These are phyloP conservation scores for Mycotypha africana DNA, from an alignment of 371 early-diverging fungal species.

Conservation along the genomic window DNA sequence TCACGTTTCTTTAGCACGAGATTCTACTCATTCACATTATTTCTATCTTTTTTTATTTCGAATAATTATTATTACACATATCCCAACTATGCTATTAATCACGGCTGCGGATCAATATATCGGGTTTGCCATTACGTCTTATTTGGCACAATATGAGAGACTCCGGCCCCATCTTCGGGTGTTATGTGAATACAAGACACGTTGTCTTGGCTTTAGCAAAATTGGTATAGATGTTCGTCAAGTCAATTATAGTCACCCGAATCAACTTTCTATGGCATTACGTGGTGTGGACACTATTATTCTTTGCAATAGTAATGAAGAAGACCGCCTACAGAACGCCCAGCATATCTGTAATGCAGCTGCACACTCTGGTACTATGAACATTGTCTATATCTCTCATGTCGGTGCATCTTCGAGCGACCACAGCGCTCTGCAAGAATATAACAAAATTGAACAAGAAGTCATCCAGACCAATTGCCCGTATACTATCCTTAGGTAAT, in stretches of 20 bases:
- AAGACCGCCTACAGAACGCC: constrained; percentile 21
- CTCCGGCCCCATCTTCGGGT: constrained; percentile 26
- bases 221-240: constrained; percentile 28
- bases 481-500: constrained; percentile 38
- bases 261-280: constrained; percentile 27
- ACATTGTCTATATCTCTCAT: constrained; percentile 37
- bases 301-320: constrained; percentile 30
- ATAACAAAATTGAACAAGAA: constrained; percentile 28
- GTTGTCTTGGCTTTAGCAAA: constrained; percentile 13
- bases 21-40: too few species aligned
- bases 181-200: constrained; percentile 22
- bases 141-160: constrained; percentile 21
- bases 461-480: constrained; percentile 27
- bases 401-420: constrained; percentile 29
- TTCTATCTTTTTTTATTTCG: too few species aligned
- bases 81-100: constrained; percentile 44
- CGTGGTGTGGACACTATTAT: constrained; percentile 35
- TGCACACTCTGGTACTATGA: constrained; percentile 28
- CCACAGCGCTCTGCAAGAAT: constrained; percentile 26
- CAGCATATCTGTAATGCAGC: constrained; percentile 25
- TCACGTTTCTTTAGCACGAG: too few species aligned
- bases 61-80: too few species aligned
- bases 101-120: constrained; percentile 38
- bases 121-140: constrained; percentile 34
- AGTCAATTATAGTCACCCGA: constrained; percentile 29